Evolutionary conservation across 2,329 filamentous ascomycete genomes (phyloP), one percentile per base, ranked within the genome.

Genomic region (Escovopsis sp.): DNA sequence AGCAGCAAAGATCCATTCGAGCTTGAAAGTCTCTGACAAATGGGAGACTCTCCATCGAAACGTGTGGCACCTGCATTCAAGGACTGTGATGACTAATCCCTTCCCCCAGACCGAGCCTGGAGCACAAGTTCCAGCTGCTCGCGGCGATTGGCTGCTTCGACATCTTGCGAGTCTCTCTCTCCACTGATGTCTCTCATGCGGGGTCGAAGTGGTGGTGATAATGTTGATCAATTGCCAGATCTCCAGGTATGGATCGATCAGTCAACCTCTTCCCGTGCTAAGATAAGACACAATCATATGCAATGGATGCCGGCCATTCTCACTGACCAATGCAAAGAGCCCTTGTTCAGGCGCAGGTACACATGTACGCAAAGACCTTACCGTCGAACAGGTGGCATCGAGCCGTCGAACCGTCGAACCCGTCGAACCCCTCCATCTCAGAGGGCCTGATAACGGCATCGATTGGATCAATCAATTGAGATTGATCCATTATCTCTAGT

Each of bases 281-380:
- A 23, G 23, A 23, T 23, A 23, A 23, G 23, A 23, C 23, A 6
- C 23, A 23, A 4, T 23, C 15, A 6, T 35, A 12, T 9, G 33
- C 6, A 35, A 12, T 15, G 12, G 15, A 35, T 35, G 33, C 23
- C 35, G 28, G 36, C 15, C 15, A 23, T 23, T 23, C 23, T 23
- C 4, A 23, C 36, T 26, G 18, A 23, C 12, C 12, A 37, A 37
- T 23, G 36, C 36, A 19, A 12, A 38, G 26, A 23, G 44, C 38
- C 38, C 43, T 45, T 23, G 23, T 23, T 43, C 43, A 40, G 44
- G 44, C 12, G 44, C 41, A 45, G 38, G 44, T 43, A 43, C 32
- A 33, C 33, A 35, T 40, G 44, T 43, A 43, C 32, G 38, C 33
- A 35, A 43, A 18, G 19, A 6, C 34, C 34, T 23, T 23, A 3